phyloP scores from a whole-genome alignment of 2,329 filamentous ascomycete species.

The Neoscytalidium dimidiatum region DNA sequence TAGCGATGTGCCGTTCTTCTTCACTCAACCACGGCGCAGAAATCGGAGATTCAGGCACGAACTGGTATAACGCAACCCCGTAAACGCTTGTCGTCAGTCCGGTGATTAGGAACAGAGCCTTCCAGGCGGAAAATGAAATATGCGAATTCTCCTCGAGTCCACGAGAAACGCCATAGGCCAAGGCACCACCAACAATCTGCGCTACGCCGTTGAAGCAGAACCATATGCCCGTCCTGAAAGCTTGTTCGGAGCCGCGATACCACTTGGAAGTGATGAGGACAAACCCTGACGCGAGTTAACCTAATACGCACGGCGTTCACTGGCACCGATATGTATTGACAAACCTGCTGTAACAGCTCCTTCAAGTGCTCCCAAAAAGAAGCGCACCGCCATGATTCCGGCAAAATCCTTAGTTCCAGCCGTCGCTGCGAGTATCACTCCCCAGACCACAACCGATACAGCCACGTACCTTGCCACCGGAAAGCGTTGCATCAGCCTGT shows the following conservation, averaged over 20 bases:
- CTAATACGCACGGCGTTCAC: neutral
- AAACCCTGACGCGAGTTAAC: constrained; percentile 30
- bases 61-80: constrained; percentile 30
- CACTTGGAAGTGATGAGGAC: constrained; percentile 60
- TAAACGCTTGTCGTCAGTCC: neutral
- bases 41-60: constrained; percentile 66
- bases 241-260: constrained; percentile 62
- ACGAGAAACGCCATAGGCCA: constrained; percentile 27
- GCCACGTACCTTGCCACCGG: neutral
- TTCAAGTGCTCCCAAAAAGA: constrained; percentile 69
- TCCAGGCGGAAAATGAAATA: constrained; percentile 54
- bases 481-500: neutral
- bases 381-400: constrained; percentile 54
- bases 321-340: constrained; percentile 22
- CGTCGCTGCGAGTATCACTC: constrained; percentile 23
- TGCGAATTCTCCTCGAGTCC: constrained; percentile 45
- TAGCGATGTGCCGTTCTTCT: constrained; percentile 59
- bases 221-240: constrained; percentile 38
- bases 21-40: constrained; percentile 59
- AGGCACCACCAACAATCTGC: constrained; percentile 26
- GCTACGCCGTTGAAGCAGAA: constrained; percentile 23
- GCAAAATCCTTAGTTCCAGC: constrained; percentile 22
- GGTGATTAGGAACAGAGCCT: constrained; percentile 31
- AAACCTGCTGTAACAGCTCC: constrained; percentile 50
- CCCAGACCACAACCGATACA: constrained; percentile 53